Conservation (phyloP, 2,329 filamentous ascomycete genomes). For the Orbilia ellipsospora region DNA sequence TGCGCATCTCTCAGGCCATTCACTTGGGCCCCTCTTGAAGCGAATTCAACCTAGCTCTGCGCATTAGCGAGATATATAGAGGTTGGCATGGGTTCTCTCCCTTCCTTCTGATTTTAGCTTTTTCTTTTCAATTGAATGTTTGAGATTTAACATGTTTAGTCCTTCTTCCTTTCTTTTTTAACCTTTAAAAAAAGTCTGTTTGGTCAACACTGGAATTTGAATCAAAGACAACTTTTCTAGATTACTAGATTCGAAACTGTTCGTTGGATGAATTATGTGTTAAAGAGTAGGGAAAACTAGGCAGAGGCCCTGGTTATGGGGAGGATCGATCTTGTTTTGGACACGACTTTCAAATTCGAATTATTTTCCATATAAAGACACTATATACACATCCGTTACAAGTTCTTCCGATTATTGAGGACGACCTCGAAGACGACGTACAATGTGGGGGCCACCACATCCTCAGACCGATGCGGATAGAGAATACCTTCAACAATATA, state of each 20-base stretch:
- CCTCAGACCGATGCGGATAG: constrained; percentile 40
- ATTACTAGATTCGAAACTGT: too few relatives aligned
- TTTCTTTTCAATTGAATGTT: too few relatives aligned
- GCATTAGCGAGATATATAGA: constrained; percentile 17
- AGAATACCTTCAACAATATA: constrained; percentile 14
- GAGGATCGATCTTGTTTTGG: not conserved
- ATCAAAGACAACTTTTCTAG: too few relatives aligned
- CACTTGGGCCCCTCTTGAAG: too few relatives aligned
- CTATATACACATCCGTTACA: too few relatives aligned
- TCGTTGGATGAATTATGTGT: constrained; percentile 1
- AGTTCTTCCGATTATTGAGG: not conserved
- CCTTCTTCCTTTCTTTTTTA: not conserved
- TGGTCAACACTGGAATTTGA: too few relatives aligned
- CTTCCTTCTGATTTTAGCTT: constrained; percentile 7
- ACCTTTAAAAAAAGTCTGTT: not conserved
- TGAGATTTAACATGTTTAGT: not conserved
- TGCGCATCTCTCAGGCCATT: too few relatives aligned
- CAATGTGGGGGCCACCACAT: constrained; percentile 19
- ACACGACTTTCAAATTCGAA: not conserved
- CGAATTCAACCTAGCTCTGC: not conserved
- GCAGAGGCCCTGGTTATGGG: not conserved
- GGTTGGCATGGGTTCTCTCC: not conserved
- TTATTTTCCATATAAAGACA: not conserved
- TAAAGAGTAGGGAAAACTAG: constrained; percentile 5
- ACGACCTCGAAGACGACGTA: not conserved